Evolutionary conservation across 305 asterid species (phyloP), one percentile per base, ranked within the genome.

Genomic region (Fraxinus baroniana): DNA sequence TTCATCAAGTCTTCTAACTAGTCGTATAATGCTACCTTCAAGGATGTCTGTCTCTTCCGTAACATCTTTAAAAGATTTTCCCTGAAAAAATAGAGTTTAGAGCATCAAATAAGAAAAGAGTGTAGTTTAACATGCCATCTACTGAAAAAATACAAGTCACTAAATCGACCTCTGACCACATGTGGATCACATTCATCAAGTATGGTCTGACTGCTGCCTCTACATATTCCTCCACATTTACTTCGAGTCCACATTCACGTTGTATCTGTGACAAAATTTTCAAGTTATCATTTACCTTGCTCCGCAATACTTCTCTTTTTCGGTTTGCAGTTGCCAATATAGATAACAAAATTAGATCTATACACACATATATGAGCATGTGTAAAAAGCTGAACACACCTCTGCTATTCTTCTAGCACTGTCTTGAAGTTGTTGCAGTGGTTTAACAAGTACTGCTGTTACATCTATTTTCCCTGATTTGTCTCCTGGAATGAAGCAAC

Each of bases 401-500:
- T 96, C 98, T 66, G 99, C 98, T 87, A 96, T 96, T 87, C 87
- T 90, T 90, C 92, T 90, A 46, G 98, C 98, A 88, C 97, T 93
- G 64, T 94, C 98, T 87, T 90, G 98, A 83, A 96, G 99, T 84
- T 96, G 99, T 82, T 96, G 97, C 87, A 96, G 86, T 76, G 98
- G 98, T 88, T 88, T 92, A 86, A 92, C 88, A 84, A 96, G 98
- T 88, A 92, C 97, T 26, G 97, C 97, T 89, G 96, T 89, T 87
- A 96, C 89, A 79, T 93, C 93, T 86, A 89, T 92, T 87, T 94
- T 97, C 64, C 76, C 82, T 57, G 98, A 91, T 88, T 80, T 92
- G 81, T 96, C 99, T 24, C 98, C 97, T 62, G 97, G 99, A 77
- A 96, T 87, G 85, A 96, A 96, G 90, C 98, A 96, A 89, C 98